Base-by-base conservation (phyloP, 2,329 filamentous ascomycete genomes). In the Gyromitra esculenta region DNA sequence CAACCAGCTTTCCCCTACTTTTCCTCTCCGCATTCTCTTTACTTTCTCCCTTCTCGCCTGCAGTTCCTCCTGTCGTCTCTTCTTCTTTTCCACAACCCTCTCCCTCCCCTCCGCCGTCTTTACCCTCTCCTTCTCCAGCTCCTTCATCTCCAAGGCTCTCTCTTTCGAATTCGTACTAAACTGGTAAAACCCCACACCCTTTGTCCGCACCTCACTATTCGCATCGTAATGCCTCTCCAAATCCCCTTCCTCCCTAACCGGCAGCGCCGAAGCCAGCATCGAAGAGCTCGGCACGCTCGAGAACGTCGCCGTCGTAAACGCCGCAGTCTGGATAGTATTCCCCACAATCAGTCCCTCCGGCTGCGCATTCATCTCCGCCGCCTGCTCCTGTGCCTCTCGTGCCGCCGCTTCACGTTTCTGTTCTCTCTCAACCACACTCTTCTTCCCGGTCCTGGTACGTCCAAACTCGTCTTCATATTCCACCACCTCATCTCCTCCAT, bases 391-490 rank as follows among this genome's bases (percentile, higher is more conserved):
- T 1, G 72, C 72, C 41, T 59, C 59, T 59, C 60, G 52, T 11
- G 59, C 48, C 2, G 50, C 37, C 6, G 64, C 71, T 41, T 70
- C 71, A 9, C 50, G 67, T 2, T 66, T 39, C 21, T 91, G 87
- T 80, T 91, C 87, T 5, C 87, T 87, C 52, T 89, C 87, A 15
- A 88, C 90, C 78, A 96, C 89, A 3, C 89, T 88, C 62, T 88
- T 88, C 0, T 92, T 95, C 18, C 91, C 92, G 56, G 85, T 89
- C 2, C 94, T 87, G 13, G 90, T 88, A n/a, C 96, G 91, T 1
- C 96, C 96, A 82, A 96, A 97, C 81, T 98, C 96, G 83, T 99
- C 96, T 67, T 91, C 88, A 82, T 93, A 96, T 80, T 97, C 94
- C 4, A 98, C 85, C n/a, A 92, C 83, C 69, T 94, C 91, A 35